phyloP scores from a whole-genome alignment of 1,139 yeast species.

The Geotrichum bryndzae region DNA sequence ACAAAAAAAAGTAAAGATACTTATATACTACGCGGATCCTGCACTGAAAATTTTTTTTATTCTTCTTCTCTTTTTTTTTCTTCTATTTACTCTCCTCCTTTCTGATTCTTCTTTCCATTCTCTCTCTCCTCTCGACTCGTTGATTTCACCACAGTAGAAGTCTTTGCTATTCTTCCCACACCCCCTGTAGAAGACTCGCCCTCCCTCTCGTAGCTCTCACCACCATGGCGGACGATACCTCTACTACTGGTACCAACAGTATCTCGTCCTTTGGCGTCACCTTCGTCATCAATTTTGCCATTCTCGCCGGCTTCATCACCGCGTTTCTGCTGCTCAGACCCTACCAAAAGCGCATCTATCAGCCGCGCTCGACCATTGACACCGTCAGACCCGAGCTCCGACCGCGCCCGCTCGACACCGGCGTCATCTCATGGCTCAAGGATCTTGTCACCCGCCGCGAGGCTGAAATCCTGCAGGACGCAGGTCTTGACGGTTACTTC shows the following conservation, averaged over 20 bases:
- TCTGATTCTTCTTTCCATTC: background rate
- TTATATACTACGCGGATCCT: no score
- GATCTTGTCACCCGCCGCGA: conserved; percentile 50
- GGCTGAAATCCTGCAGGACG: conserved; percentile 63
- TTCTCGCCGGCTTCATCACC: conserved; percentile 51
- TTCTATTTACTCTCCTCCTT: background rate
- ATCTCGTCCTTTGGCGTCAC: conserved; percentile 45
- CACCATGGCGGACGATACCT: background rate
- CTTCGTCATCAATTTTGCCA: conserved; percentile 48
- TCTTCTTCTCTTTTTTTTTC: background rate
- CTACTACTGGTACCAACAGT: conserved; percentile 24
- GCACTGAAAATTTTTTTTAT: background rate
- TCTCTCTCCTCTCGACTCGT: background rate
- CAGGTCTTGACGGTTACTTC: conserved; percentile 89
- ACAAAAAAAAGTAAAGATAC: no score
- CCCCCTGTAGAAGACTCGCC: background rate
- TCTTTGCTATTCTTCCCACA: background rate
- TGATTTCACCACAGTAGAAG: background rate
- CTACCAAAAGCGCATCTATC: conserved; percentile 65
- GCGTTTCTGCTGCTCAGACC: conserved; percentile 63
- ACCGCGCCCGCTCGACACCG: conserved; percentile 34
- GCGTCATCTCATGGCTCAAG: conserved; percentile 33
- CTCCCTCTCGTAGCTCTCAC: background rate
- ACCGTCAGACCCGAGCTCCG: conserved; percentile 39
- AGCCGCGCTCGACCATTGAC: conserved; percentile 65